Evolutionary conservation across 768 basidiomycete genomes (phyloP), one percentile per base, ranked within the genome.

Genomic region (Coprinopsis marcescibilis): DNA sequence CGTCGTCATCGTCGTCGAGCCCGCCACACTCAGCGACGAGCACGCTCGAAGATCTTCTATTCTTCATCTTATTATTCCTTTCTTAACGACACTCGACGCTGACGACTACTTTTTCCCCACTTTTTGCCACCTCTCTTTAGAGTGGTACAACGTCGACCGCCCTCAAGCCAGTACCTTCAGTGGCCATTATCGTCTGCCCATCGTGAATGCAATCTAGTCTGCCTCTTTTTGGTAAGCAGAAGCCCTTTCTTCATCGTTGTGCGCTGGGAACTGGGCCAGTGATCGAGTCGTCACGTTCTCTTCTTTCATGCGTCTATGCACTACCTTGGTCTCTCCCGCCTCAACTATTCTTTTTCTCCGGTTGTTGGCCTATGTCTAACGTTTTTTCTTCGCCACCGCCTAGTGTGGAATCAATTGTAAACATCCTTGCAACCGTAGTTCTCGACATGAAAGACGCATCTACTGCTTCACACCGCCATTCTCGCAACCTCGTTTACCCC

Each of bases 381-480:
- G 44, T 53, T 48, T 56, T 52, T 44, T 57, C 49, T 52, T 46
- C 41, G 48, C 55, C 52, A 56, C 57, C 58, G 52, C 57, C 57
- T 53, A 78, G 74, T 59, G 61, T 66, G 57, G 60, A 64, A 68
- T 68, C 70, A 63, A 70, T 69, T 67, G 59, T 67, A 65, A 60
- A 58, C 56, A 61, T 65, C 56, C 65, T 67, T 62, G 66, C 67
- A 56, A 62, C 70, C 55, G 64, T 70, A 58, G 58, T 63, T 56
- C 60, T 59, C 72, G 72, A 72, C 66, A 90, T 90, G 89, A 90
- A 90, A 74, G 87, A 89, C 70, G 69, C 77, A 52, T 77, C 83
- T 25, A 66, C 64, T 37, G 65, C 79, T 57, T 72, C 77, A 21
- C 78, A 70, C 63, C 78, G 75, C 56, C 73, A 76, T 59, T 73